Base-by-base conservation (phyloP, 371 early-diverging fungal species). In the Apophysomyces sp. region DNA sequence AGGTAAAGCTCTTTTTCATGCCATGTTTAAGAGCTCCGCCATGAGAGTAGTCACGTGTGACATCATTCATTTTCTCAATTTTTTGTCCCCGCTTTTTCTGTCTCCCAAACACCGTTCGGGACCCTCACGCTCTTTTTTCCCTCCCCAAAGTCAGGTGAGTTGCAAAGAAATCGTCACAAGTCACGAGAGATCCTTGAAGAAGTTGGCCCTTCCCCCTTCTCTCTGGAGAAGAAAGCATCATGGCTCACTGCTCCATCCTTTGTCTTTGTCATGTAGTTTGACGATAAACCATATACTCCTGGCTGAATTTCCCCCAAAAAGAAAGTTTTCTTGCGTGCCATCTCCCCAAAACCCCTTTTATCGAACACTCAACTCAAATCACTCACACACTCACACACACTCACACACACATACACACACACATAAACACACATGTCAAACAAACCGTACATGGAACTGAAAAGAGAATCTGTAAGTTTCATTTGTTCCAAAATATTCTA, bases 121-220 rank as follows among this genome's bases (percentile, higher is more conserved):
- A 5, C 34, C 34, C 12, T 12, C 34, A 34, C 41, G 21, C 16
- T 44, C 7, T 21, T 44, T 21, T 44, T 44, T 44, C 21, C 49
- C 49, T n/a, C n/a, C n/a, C n/a, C n/a, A n/a, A 18, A 44, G 49
- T 44, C 49, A 44, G 49, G 49, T 44, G 49, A 44, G 49, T 44
- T 44, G 49, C 34, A 34, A 44, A 44, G 49, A 44, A 44, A 44
- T 44, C 49, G 49, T 44, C 49, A 44, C 49, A 44, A 44, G 49
- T 44, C 49, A 44, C 49, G 49, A 44, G 49, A n/a, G 49, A 44
- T 44, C 49, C 16, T 9, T 13, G 21, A 44, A 44, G 49, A 44
- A 21, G 49, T 44, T 44, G 49, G 21, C 21, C 49, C 49, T 16
- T 21, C 24, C 49, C 18, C 49, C 49, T 21, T 21, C 49, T 21